Conservation (phyloP, 2,329 filamentous ascomycete species). For the Pyricularia grisea region DNA sequence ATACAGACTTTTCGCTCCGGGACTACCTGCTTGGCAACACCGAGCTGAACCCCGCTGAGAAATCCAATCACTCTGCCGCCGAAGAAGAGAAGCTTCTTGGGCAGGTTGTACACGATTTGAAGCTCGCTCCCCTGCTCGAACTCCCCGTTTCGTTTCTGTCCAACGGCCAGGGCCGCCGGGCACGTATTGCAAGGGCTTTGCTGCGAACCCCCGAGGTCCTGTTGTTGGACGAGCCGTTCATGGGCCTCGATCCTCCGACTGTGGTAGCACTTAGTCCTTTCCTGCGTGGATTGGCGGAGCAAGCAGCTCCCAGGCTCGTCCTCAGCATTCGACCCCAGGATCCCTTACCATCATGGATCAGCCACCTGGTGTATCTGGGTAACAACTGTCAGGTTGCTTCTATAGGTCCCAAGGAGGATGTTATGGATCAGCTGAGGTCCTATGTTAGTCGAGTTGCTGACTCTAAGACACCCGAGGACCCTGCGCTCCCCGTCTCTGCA, state of each 20-base stretch:
- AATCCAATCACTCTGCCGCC: constrained; percentile 20
- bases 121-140: constrained; percentile 57
- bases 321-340: constrained; percentile 79
- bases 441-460: constrained; percentile 35
- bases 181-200: constrained; percentile 80
- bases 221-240: constrained; percentile 88
- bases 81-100: constrained; percentile 39
- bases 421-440: constrained; percentile 43
- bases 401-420: constrained; percentile 55
- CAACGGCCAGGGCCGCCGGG: constrained; percentile 83
- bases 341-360: constrained; percentile 81
- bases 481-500: constrained; percentile 35
- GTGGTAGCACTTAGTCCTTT: constrained; percentile 62
- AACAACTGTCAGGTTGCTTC: constrained; percentile 55
- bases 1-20: constrained; percentile 74
- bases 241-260: constrained; percentile 86
- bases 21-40: constrained; percentile 79
- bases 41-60: constrained; percentile 64
- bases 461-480: constrained; percentile 30
- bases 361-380: constrained; percentile 66
- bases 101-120: constrained; percentile 60
- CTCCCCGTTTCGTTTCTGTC: constrained; percentile 85
- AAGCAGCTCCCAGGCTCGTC: constrained; percentile 61
- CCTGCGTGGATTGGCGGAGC: constrained; percentile 57
- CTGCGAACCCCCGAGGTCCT: constrained; percentile 71